Percentiles rank a stretch among this genome's conserved stretches.
Conservation (phyloP, 768 basidiomycete species). For the Mycena albidolilacea region DNA sequence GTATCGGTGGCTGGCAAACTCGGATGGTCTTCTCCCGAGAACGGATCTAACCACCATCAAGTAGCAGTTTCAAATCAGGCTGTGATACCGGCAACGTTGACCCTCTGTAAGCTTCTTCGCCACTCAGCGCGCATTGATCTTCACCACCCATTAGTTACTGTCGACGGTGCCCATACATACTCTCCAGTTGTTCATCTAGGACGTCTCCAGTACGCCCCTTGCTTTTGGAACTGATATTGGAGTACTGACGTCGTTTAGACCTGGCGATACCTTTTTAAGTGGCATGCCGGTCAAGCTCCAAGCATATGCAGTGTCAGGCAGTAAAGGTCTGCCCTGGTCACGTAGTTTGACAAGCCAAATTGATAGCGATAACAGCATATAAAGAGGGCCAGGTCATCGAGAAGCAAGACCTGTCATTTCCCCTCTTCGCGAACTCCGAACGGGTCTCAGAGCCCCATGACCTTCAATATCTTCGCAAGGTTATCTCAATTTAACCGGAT, state of each 20-base stretch:
- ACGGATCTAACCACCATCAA: slow-evolving; percentile 1
- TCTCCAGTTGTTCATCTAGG: slow-evolving; percentile 12
- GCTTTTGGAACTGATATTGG: not conserved
- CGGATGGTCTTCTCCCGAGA: not conserved
- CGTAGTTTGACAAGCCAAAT: not conserved
- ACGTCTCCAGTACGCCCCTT: not conserved
- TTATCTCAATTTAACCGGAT: not conserved
- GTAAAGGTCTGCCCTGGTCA: not conserved
- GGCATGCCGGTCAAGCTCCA: slow-evolving; percentile 3
- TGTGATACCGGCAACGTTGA: not conserved
- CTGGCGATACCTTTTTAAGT: not conserved
- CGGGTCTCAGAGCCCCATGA: not conserved
- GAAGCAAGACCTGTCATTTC: not conserved
- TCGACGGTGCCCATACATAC: not conserved
- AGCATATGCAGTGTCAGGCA: slow-evolving; percentile 4
- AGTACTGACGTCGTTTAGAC: not conserved
- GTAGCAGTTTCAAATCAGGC: slow-evolving; percentile 3
- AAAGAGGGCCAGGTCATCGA: slow-evolving; percentile 11
- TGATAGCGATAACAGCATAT: not conserved
- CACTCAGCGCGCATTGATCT: not conserved
- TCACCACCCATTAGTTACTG: slow-evolving; percentile 3
- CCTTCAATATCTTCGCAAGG: slow-evolving; percentile 1
- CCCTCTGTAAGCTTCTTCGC: slow-evolving; percentile 4
- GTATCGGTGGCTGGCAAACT: not conserved
- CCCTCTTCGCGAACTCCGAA: not conserved